Evolutionary conservation across 2,329 filamentous ascomycete species (phyloP), one percentile per base, ranked within the genome.

Genomic region (Pseudopyrenochaeta lycopersici): DNA sequence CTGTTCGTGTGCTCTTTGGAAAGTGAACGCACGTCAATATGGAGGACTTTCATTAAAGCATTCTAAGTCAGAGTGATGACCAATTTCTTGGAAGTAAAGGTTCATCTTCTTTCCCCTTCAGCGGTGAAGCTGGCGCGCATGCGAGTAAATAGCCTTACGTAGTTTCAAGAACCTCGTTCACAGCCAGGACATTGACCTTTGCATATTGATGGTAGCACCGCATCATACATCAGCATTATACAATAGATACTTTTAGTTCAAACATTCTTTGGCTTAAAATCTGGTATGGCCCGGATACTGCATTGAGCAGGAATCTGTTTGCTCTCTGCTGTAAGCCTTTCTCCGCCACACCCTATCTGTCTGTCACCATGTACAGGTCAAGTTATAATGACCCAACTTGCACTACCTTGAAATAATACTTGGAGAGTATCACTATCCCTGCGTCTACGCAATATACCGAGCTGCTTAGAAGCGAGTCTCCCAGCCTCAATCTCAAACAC

Each of bases 1-100:
- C 63, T 10, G 71, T 68, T 20, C 56, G 48, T 0, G 61, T 67
- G 3, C 46, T 75, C 2, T 74, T 73, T 40, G 71, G 64, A 4
- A 56, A 27, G 6, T 63, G 43, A 54, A 18, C 2, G 2, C 0
- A 5, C 12, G 12, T 7, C n/a, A 7, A 27, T 27, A 9, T 27
- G 23, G 23, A 9, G 23, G 9, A 4, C 9, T 27, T 27, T 27
- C 23, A n/a, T n/a, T n/a, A n/a, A n/a, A n/a, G n/a, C n/a, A n/a
- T n/a, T n/a, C n/a, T n/a, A n/a, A n/a, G n/a, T n/a, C n/a, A n/a
- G n/a, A n/a, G n/a, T n/a, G n/a, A n/a, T n/a, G n/a, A n/a, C n/a
- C n/a, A n/a, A n/a, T n/a, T n/a, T n/a, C n/a, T n/a, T n/a, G n/a
- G n/a, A n/a, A n/a, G n/a, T n/a, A n/a, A n/a, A n/a, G n/a, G n/a